Evolutionary conservation across 176 grass and related monocot species (phyloP).

Genomic region (Phoenix dactylifera): DNA sequence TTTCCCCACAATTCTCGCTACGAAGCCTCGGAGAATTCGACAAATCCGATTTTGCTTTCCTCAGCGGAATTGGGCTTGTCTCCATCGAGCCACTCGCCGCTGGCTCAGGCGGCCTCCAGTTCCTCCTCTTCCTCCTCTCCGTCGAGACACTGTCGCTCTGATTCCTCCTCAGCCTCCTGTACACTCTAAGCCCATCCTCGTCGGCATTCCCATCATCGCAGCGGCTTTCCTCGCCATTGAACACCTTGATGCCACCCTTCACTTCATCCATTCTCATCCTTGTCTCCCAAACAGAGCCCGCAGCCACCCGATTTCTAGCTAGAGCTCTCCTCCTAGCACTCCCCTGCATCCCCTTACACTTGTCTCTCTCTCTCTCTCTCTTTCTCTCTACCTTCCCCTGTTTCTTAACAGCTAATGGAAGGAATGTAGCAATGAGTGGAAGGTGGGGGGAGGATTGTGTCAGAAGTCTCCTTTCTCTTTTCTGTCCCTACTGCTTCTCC

Average conservation of each 20-base stretch:
- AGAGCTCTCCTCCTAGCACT: constrained; percentile 39
- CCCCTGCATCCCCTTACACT: constrained; percentile 23
- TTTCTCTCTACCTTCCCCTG: neutral
- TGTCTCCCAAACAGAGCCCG: constrained; percentile 57
- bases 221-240: constrained; percentile 31
- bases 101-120: constrained; percentile 42
- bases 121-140: constrained; percentile 61
- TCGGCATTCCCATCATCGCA: constrained; percentile 29
- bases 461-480: constrained; percentile 15
- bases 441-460: neutral
- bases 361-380: neutral
- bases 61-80: constrained; percentile 27
- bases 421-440: constrained; percentile 18
- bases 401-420: constrained; percentile 4
- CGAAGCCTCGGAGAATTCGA: constrained; percentile 8
- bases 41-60: constrained; percentile 47
- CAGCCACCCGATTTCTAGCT: constrained; percentile 16
- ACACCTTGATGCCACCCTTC: constrained; percentile 83
- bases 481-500: neutral
- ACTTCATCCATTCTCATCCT: constrained; percentile 89
- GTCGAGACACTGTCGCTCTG: constrained; percentile 39
- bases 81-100: constrained; percentile 31
- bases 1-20: constrained; percentile 17
- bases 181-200: constrained; percentile 58
- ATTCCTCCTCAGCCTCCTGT: constrained; percentile 54